Evolutionary conservation across 1,284 basidiomycete genomes (phyloP), one percentile per base, ranked within the genome.

Genomic region (Marasmius fiardii): DNA sequence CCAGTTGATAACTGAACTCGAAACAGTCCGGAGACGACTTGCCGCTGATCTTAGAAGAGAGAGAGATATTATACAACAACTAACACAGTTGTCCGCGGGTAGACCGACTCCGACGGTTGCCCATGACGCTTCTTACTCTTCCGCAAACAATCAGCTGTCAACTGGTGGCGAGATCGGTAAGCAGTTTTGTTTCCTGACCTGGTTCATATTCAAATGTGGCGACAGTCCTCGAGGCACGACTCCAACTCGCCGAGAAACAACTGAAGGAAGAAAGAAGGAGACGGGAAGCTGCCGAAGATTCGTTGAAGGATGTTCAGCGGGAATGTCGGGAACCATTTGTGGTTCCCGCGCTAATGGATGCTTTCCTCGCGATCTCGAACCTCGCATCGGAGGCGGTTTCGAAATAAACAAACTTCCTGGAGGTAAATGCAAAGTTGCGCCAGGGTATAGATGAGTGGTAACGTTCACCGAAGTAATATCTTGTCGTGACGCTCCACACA

Each of bases 321-420:
- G 79, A 81, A 57, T 73, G 70, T 53, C 66, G 61, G 51, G 65
- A 67, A 51, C 79, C 78, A 3, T 77, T 80, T 63, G 68, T 80
- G 35, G 76, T 80, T 1, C 79, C 78, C 2, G 73, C 74, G n/a
- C 66, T 80, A 57, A 54, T 78, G 57, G 74, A 80, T 45, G 77
- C 78, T 37, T 80, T 79, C 61, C 58, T 75, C 6, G 50, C 21
- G 35, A 34, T 58, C 34, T 56, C 60, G 2, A 43, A 56, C 21
- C 23, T 59, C 33, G 43, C 58, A 16, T 43, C 54, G 34, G 34
- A 54, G 21, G 53, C 44, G 6, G n/a, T 20, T n/a, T 4, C 2
- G 12, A 5, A 37, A n/a, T n/a, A n/a, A n/a, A n/a, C n/a, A n/a
- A n/a, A n/a, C n/a, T n/a, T n/a, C n/a, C n/a, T n/a, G n/a, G n/a